Base-by-base conservation (phyloP, 1,139 yeast species). In the Debaryomyces fabryi region DNA sequence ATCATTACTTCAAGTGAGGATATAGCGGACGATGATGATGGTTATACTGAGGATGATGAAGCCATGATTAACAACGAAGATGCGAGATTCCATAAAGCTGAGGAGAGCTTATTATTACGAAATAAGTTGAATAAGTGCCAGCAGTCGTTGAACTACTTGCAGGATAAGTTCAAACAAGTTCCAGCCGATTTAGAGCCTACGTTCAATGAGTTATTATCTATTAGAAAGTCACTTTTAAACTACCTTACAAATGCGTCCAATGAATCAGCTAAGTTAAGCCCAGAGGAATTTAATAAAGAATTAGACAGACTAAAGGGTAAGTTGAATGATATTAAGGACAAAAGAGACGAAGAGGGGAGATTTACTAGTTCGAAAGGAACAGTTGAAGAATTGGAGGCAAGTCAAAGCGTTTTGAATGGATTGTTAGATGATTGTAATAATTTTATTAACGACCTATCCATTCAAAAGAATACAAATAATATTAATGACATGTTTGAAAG, bases 341-440 rank as follows among this genome's bases (percentile, higher is more conserved):
- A 52, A 40, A 60, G 79, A 50, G 75, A 74, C 53, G 62, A 62
- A 15, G 65, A 63, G 20, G 79, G 72, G 20, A 68, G 62, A 55
- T 75, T 69, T 58, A 63, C 56, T 50, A 57, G 64, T 38, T 48
- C 54, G 9, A 60, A 57, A 35, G 67, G 58, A 6, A 56, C 62
- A 6, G 57, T 59, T 27, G 60, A 61, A 13, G 59, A 63, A 44
- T 55, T 65, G 34, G 59, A 59, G 16, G 59, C 69, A 3, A 57
- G 69, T 23, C 90, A 86, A 60, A 82, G 80, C 46, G 83, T 86
- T 2, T 67, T 86, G 46, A 85, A 86, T 60, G 92, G 92, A 10
- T 69, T 87, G 35, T 69, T 89, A 38, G 96, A 90, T 64, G 96
- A 89, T 62, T 89, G 96, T 64, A 83, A 85, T 60, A 85, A 85